A percentile compares a stretch with the other conserved stretches of the same genome.
These are phyloP conservation scores for Musa itinerans DNA, from an alignment of 176 grass and related monocot species.

Conservation along the genomic window DNA sequence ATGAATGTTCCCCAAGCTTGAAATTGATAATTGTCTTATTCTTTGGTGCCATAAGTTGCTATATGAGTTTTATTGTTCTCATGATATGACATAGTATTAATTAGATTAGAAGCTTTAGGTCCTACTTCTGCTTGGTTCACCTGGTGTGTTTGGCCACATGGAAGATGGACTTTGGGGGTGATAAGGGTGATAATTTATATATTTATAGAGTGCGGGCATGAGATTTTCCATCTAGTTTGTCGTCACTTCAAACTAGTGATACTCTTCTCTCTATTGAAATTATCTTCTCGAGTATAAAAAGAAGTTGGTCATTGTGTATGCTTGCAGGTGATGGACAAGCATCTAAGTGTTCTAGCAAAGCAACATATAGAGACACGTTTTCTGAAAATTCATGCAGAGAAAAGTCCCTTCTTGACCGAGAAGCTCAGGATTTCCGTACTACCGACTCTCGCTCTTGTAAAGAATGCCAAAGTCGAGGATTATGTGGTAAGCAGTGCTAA, in stretches of 20 bases:
- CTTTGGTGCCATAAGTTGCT: too few species aligned
- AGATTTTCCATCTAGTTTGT: too few species aligned
- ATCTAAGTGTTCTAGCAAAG: constrained; percentile 65
- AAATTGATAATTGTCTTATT: too few species aligned
- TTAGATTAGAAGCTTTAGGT: neutral
- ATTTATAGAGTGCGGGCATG: too few species aligned
- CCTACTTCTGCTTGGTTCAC: neutral
- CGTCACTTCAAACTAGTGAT: neutral
- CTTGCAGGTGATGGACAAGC: constrained; percentile 85
- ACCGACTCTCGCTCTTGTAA: constrained; percentile 78
- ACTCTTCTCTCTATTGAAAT: neutral
- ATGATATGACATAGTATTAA: too few species aligned
- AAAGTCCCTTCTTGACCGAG: constrained; percentile 81
- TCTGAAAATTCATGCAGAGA: constrained; percentile 90
- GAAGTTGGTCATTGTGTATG: constrained; percentile 44
- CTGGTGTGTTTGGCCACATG: neutral
- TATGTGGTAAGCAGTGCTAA: constrained; percentile 48
- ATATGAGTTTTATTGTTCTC: too few species aligned
- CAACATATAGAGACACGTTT: constrained; percentile 93
- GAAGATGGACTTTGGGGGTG: neutral
- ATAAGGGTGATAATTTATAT: too few species aligned
- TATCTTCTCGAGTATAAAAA: neutral
- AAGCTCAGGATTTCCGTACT: constrained; percentile 79
- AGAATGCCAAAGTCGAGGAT: constrained; percentile 72
- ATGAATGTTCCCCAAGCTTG: too few species aligned